Conservation (phyloP, 164 flowering plant species). For the Magnolia changhungtana region DNA sequence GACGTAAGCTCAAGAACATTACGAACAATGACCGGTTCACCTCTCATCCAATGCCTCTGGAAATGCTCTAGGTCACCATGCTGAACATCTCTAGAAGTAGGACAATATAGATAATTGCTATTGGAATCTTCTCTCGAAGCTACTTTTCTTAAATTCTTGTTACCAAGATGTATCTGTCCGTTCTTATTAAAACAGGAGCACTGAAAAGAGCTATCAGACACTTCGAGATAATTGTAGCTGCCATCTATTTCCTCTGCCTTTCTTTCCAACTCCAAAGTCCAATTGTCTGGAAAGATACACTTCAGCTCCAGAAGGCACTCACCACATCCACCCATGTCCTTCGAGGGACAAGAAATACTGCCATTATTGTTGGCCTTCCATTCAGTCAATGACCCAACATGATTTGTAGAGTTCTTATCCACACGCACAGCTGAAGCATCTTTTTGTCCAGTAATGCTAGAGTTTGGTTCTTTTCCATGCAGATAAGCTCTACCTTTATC, state of each 20-base stretch:
- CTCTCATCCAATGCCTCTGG: constrained; percentile 77
- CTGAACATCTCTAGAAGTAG: constrained; percentile 46
- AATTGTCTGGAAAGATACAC: constrained; percentile 8
- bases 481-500: constrained; percentile 32
- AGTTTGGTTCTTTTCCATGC: constrained; percentile 31
- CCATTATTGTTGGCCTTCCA: constrained; percentile 8
- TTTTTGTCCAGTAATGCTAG: neutral
- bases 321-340: constrained; percentile 17
- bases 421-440: neutral
- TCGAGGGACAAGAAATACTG: constrained; percentile 16
- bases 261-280: constrained; percentile 35
- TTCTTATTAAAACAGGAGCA: constrained; percentile 39
- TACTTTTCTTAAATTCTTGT: constrained; percentile 35
- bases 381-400: neutral
- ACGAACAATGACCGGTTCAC: constrained; percentile 83
- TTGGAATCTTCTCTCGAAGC: constrained; percentile 54
- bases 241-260: constrained; percentile 44
- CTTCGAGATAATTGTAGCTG: constrained; percentile 14
- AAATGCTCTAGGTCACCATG: constrained; percentile 66
- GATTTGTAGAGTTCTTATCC: constrained; percentile 12
- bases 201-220: constrained; percentile 10
- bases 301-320: constrained; percentile 10
- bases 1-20: constrained; percentile 58
- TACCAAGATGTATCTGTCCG: constrained; percentile 15
- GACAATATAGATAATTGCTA: constrained; percentile 70